Base-by-base conservation (phyloP, 2,329 filamentous ascomycete species). In the Cladosporium sp. region DNA sequence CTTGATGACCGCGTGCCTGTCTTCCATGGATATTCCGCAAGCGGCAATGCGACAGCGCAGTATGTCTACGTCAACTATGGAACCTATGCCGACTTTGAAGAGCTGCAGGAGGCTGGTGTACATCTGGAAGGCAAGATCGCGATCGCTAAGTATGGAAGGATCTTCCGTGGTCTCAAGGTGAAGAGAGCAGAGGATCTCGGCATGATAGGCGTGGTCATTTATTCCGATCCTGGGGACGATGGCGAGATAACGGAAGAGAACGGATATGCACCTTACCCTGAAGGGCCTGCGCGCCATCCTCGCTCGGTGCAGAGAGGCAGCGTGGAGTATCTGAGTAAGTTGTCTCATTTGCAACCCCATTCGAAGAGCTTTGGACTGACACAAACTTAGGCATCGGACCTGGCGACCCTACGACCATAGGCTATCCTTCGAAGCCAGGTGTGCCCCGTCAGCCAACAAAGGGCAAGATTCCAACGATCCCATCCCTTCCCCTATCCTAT, bases 11-110 rank as follows among this genome's bases (percentile, higher is more conserved):
- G 88, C 25, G 78, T 97, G 19, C 90, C 92, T 1, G 92, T 86
- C 0, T 97, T 97, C 72, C 92, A 97, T 64, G 93, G 92, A 47
- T 97, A 96, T 68, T 95, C 89, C 3, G 90, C 90, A 4, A 91
- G 78, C 53, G 92, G 92, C 22, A 95, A 97, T 66, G 92, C 94
- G 41, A 96, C 92, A 0, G 89, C 82, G 2, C 80, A 82, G 12
- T 93, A 88, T 57, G 87, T 95, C 27, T 97, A 85, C 62, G 89
- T 88, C 65, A 96, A 96, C 69, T 95, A 93, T 62, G 92, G 91
- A 46, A 93, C 87, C 0, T 94, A 84, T 63, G 72, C 78, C 56
- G 92, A 97, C 65, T 97, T 84, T 57, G 85, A 93, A 59, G 89
- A 95, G 56, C 76, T 97, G 12, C 63, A 85, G 38, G 77, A 81